phyloP scores from a whole-genome alignment of 1,139 yeast genomes.

The Candida buenavistaensis region DNA sequence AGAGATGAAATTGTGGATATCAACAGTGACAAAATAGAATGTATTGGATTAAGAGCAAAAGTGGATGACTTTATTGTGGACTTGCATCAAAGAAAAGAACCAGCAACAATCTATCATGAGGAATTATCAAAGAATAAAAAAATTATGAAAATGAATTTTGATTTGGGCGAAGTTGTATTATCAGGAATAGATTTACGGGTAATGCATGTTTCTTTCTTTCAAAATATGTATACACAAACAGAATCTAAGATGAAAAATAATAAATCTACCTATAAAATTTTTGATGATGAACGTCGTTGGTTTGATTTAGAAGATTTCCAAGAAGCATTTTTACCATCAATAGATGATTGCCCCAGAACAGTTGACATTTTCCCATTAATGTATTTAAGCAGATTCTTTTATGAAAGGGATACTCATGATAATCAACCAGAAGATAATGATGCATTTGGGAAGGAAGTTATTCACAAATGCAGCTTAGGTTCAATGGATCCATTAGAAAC shows the following conservation, averaged over 20 bases:
- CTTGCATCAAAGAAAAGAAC: conserved; percentile 48
- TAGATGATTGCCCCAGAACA: conserved; percentile 21
- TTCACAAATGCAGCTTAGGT: conserved; percentile 32
- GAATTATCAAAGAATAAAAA: conserved; percentile 29
- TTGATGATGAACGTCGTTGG: conserved; percentile 41
- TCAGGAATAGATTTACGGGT: conserved; percentile 43
- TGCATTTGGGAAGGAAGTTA: conserved; percentile 29
- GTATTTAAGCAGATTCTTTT: conserved; percentile 39
- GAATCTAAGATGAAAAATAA: conserved; percentile 10
- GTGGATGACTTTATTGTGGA: conserved; percentile 43
- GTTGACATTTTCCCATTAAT: conserved; percentile 35
- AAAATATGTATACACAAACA: conserved; percentile 25
- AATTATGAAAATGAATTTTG: conserved; percentile 45
- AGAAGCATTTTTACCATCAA: conserved; percentile 36
- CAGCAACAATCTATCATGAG: conserved; percentile 32
- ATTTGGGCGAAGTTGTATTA: conserved; percentile 43
- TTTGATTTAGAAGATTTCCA: conserved; percentile 44
- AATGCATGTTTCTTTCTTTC: conserved; percentile 31
- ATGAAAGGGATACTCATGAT: conserved; percentile 37
- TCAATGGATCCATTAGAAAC: conserved; percentile 28
- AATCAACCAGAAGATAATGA: conserved; percentile 15
- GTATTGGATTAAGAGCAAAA: conserved; percentile 43
- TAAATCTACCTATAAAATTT: conserved; percentile 24
- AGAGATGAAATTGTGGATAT: conserved; percentile 26
- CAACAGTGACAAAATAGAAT: conserved; percentile 29